Evolutionary conservation across 1,284 basidiomycete species (phyloP).

Genomic region (Psilocybe mexicana): DNA sequence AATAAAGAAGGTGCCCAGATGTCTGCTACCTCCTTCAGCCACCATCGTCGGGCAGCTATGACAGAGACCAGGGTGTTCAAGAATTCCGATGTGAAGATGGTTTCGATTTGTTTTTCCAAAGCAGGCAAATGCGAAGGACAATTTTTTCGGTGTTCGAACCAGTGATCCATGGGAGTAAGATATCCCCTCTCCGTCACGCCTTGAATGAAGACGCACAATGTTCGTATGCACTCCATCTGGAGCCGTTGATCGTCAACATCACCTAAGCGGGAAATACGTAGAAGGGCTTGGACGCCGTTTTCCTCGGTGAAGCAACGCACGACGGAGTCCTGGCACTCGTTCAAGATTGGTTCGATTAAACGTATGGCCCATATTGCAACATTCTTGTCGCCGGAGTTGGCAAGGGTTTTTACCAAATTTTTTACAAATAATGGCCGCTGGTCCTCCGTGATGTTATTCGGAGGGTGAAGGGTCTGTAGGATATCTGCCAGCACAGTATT

Average conservation of each 20-base stretch:
- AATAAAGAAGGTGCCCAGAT: slow-evolving; percentile 36
- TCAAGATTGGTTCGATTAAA: slow-evolving; percentile 32
- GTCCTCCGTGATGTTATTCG: slow-evolving; percentile 20
- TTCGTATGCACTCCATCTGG: slow-evolving; percentile 38
- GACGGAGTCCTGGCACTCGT: slow-evolving; percentile 25
- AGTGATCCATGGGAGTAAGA: background rate
- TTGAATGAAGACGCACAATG: slow-evolving; percentile 34
- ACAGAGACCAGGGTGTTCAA: slow-evolving; percentile 31
- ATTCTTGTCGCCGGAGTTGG: slow-evolving; percentile 28
- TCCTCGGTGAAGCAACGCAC: slow-evolving; percentile 32
- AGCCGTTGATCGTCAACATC: slow-evolving; percentile 36
- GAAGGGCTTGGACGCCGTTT: slow-evolving; percentile 33
- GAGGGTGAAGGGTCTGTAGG: slow-evolving; percentile 37
- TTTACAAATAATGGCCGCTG: slow-evolving; percentile 32
- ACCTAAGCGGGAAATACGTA: slow-evolving; percentile 33
- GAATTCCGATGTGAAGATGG: slow-evolving; percentile 33
- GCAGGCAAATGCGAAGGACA: slow-evolving; percentile 11
- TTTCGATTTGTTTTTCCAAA: slow-evolving; percentile 23
- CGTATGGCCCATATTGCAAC: slow-evolving; percentile 35
- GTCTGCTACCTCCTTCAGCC: slow-evolving; percentile 33
- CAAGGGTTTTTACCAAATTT: slow-evolving; percentile 30
- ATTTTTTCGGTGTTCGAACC: slow-evolving; percentile 10
- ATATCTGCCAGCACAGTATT: slow-evolving; percentile 35
- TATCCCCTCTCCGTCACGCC: slow-evolving; percentile 15
- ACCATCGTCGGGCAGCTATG: slow-evolving; percentile 30